Evolutionary conservation across 2,329 filamentous ascomycete species (phyloP).

Genomic region (Aspergillus sclerotialis): DNA sequence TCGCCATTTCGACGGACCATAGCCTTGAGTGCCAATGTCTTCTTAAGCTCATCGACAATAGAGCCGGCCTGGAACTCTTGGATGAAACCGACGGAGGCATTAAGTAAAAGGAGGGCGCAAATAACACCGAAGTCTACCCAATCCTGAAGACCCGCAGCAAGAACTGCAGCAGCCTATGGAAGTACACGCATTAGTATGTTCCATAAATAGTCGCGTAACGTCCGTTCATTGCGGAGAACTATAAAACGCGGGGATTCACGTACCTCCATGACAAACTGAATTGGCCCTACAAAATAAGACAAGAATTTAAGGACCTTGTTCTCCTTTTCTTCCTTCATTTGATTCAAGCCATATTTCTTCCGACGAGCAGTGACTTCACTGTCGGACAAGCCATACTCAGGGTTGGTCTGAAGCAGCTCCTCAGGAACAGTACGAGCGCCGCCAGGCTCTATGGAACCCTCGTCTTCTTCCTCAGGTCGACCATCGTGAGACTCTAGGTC

Average conservation of each 20-base stretch:
- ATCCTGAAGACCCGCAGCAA: conserved; percentile 76
- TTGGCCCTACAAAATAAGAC: conserved; percentile 77
- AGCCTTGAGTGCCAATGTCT: conserved; percentile 81
- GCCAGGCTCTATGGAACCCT: conserved; percentile 45
- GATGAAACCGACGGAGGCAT: conserved; percentile 77
- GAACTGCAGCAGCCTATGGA: conserved; percentile 60
- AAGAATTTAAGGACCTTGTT: conserved; percentile 77
- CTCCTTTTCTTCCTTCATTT: conserved; percentile 88
- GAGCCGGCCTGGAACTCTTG: conserved; percentile 87
- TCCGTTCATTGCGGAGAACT: not conserved
- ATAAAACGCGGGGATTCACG: conserved; percentile 20
- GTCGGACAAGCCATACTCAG: conserved; percentile 63
- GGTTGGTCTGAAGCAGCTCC: conserved; percentile 71
- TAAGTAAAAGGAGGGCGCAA: conserved; percentile 72
- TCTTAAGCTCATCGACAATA: conserved; percentile 86
- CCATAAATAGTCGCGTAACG: not conserved
- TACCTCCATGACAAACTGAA: conserved; percentile 92
- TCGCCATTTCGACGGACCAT: conserved; percentile 75
- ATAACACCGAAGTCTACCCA: conserved; percentile 96
- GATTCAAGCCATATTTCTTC: conserved; percentile 74
- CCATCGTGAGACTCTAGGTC: conserved; percentile 79
- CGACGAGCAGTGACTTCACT: conserved; percentile 57
- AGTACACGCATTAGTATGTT: conserved; percentile 1
- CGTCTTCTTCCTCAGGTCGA: conserved; percentile 57
- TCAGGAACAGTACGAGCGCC: conserved; percentile 59